Base-by-base conservation (phyloP, 257 asterid species). In the Lavandula angustifolia region DNA sequence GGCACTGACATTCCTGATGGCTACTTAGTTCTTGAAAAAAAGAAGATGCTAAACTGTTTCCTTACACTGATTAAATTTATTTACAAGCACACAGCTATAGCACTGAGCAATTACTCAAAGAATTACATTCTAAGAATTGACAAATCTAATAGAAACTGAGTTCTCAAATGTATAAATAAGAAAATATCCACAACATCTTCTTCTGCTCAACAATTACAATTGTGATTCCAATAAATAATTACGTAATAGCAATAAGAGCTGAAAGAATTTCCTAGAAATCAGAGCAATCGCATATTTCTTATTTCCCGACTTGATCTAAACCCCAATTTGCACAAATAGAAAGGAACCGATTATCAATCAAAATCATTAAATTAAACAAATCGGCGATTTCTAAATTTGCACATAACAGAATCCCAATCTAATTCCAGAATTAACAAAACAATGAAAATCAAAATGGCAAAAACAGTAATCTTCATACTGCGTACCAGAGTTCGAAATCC, bases 401-500 rank as follows among this genome's bases (percentile, higher is more conserved):
- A 37, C 66, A 66, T 37, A 40, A 42, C 27, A 14, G 47, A 67
- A 32, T 50, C 68, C 44, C 54, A 66, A 57, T 52, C 46, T 32
- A 9, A 56, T 13, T 12, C 44, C 32, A 61, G 48, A 68, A 35
- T 42, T 13, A 7, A 60, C 29, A 63, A 27, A 42, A 50, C 33
- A 43, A 10, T 4, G 42, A 42, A 29, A 46, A 38, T 14, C 13
- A 37, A 27, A 53, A 12, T 52, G 10, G 46, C 48, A 46, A 7
- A 44, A 16, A 49, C 40, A 13, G 44, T 8, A 7, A 34, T 29
- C 18, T 9, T 10, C 3, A 53, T 9, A 59, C 35, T 53, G 43
- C 77, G 57, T 52, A 70, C 77, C 79, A 41, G 68, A 54, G 69
- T 69, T 66, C 61, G 67, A 57, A 50, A 37, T 10, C 60, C 65